Percentiles rank a stretch among this genome's conserved stretches.
These are phyloP conservation scores for Allium sativum DNA, from an alignment of 106 monocot species.

Conservation along the genomic window DNA sequence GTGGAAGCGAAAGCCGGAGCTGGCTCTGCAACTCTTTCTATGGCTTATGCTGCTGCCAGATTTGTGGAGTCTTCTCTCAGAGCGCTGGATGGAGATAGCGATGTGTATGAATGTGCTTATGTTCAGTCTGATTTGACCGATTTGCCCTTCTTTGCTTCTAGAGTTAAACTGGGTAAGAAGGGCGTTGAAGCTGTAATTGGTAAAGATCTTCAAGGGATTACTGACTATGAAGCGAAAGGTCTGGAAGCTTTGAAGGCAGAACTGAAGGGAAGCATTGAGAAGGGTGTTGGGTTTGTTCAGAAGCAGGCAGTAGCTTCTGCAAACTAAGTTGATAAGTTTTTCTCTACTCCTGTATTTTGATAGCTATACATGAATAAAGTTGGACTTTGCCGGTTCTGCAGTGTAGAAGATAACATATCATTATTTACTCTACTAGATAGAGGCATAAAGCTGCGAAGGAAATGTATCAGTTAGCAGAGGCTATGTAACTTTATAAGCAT, in stretches of 20 bases:
- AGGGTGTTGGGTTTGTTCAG: slow-evolving; percentile 8
- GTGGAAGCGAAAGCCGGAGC: slow-evolving; percentile 11
- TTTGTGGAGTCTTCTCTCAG: slow-evolving; percentile 12
- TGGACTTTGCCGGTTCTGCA: slow-evolving; percentile 9
- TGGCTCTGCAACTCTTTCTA: slow-evolving; percentile 12
- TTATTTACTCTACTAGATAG: neutral
- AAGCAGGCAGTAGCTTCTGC: slow-evolving; percentile 6
- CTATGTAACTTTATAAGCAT: neutral
- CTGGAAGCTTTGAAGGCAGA: slow-evolving; percentile 8
- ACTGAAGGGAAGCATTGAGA: slow-evolving; percentile 10
- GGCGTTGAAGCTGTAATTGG: slow-evolving; percentile 10
- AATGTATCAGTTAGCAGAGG: neutral
- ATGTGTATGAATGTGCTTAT: slow-evolving; percentile 6
- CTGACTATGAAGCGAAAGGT: slow-evolving; percentile 5
- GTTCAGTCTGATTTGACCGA: slow-evolving; percentile 10
- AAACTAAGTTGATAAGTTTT: neutral
- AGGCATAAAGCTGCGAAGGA: neutral
- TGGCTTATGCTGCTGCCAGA: slow-evolving; percentile 12
- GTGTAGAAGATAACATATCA: neutral
- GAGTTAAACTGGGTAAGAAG: slow-evolving; percentile 8
- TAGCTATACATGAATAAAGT: slow-evolving; percentile 9
- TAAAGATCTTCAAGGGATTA: slow-evolving; percentile 2
- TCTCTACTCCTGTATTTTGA: neutral
- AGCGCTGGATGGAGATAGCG: slow-evolving; percentile 11
- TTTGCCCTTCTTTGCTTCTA: slow-evolving; percentile 10